Conservation (phyloP, 1,284 basidiomycete species). For the Cutaneotrichosporon cyanovorans region DNA sequence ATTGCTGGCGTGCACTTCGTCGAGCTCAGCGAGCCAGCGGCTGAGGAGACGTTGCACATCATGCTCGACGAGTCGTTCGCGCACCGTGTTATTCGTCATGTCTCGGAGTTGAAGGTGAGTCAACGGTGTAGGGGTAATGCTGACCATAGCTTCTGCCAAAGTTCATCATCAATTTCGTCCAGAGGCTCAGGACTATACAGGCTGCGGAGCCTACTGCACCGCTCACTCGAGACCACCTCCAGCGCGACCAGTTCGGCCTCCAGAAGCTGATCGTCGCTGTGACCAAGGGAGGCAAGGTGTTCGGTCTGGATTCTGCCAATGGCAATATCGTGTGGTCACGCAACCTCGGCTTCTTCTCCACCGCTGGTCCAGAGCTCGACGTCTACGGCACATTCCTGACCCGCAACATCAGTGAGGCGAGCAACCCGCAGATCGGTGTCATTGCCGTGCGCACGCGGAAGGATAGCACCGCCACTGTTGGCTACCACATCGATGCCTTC, state of each 20-base stretch:
- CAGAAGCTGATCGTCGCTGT: constrained; percentile 72
- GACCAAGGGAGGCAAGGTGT: constrained; percentile 66
- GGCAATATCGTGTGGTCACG: constrained; percentile 70
- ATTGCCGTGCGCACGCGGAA: constrained; percentile 22
- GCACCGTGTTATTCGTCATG: constrained; percentile 55
- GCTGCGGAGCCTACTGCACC: constrained; percentile 46
- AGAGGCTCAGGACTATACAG: constrained; percentile 66
- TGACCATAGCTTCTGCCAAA: constrained; percentile 58
- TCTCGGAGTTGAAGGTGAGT: constrained; percentile 57
- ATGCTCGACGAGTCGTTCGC: constrained; percentile 55
- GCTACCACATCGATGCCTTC: constrained; percentile 70
- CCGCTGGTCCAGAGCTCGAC: constrained; percentile 28
- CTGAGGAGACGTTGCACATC: constrained; percentile 47
- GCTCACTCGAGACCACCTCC: constrained; percentile 43
- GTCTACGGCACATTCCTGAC: constrained; percentile 33
- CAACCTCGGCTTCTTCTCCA: constrained; percentile 45
- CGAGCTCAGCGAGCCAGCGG: constrained; percentile 64
- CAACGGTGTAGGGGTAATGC: background rate
- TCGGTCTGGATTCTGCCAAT: constrained; percentile 70
- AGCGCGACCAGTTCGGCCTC: constrained; percentile 78
- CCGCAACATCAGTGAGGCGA: constrained; percentile 28
- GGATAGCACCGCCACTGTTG: constrained; percentile 50
- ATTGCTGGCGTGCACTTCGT: constrained; percentile 62
- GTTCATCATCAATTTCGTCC: constrained; percentile 60
- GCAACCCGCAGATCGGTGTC: constrained; percentile 34